Conservation (phyloP, 768 basidiomycete genomes). For the Russula abietina region DNA sequence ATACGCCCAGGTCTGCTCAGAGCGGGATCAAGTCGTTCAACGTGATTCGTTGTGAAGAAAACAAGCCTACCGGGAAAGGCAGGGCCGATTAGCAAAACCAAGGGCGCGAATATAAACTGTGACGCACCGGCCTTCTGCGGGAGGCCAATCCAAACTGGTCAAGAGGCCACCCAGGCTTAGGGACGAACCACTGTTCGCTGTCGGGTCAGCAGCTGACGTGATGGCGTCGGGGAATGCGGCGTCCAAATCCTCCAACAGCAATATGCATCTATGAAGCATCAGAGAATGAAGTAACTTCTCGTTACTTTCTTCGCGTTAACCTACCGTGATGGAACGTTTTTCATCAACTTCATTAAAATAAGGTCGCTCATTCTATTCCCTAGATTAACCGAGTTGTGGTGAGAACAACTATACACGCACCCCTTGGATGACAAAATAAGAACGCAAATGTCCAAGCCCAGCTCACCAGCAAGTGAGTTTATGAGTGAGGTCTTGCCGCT, state of each 20-base stretch:
- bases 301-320: conserved; percentile 22
- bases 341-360: conserved; percentile 80
- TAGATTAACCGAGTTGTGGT: conserved; percentile 17
- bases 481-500: conserved; percentile 85
- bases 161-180: conserved; percentile 78
- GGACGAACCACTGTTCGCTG: conserved; percentile 59
- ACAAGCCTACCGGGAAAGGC: conserved; percentile 47
- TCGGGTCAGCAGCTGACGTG: conserved; percentile 44
- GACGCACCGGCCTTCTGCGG: conserved; percentile 76
- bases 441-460: conserved; percentile 87
- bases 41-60: conserved; percentile 91
- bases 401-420: conserved; percentile 36
- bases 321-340: conserved; percentile 78
- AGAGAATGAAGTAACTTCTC: conserved; percentile 18
- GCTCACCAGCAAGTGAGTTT: conserved; percentile 76
- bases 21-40: conserved; percentile 86
- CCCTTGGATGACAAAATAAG: conserved; percentile 84
- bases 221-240: conserved; percentile 71
- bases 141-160: conserved; percentile 80
- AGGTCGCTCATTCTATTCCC: conserved; percentile 77
- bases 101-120: conserved; percentile 2
- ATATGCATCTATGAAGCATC: conserved; percentile 59
- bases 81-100: conserved; percentile 3
- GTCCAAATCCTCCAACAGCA: conserved; percentile 91
- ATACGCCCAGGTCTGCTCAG: conserved; percentile 86